Conservation (phyloP, 1,284 basidiomycete species). For the Moesziomyces parantarcticus region DNA sequence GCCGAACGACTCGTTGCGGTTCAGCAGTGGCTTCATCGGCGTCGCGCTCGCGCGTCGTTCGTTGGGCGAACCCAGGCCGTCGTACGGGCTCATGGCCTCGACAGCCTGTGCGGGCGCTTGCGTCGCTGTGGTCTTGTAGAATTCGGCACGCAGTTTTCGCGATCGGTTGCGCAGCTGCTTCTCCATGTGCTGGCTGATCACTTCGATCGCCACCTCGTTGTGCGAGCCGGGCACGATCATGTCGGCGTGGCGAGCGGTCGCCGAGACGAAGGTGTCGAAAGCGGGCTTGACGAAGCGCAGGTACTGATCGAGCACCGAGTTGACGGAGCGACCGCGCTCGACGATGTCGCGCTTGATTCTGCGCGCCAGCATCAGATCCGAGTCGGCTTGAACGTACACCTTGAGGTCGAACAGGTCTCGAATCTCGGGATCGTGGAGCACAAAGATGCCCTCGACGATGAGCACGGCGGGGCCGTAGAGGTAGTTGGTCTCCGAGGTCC, state of each 20-base stretch:
- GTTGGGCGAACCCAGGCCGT: conserved; percentile 24
- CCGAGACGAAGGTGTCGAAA: conserved; percentile 93
- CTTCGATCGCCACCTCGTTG: conserved; percentile 78
- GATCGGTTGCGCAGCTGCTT: conserved; percentile 74
- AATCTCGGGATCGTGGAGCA: conserved; percentile 76
- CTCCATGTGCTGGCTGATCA: conserved; percentile 90
- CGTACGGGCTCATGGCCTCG: conserved; percentile 27
- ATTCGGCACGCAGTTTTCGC: conserved; percentile 47
- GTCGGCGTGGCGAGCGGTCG: conserved; percentile 85
- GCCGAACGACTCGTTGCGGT: conserved; percentile 20
- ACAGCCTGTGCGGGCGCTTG: conserved; percentile 4
- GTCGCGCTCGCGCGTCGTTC: conserved; percentile 27
- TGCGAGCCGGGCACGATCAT: conserved; percentile 65
- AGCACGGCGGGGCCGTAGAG: conserved; percentile 95
- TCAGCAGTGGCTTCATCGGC: conserved; percentile 15
- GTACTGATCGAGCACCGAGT: conserved; percentile 91
- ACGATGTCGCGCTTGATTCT: conserved; percentile 86
- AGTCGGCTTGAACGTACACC: conserved; percentile 78
- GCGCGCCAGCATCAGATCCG: conserved; percentile 95
- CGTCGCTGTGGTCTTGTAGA: conserved; percentile 48
- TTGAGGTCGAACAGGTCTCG: conserved; percentile 91
- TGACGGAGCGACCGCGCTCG: conserved; percentile 85
- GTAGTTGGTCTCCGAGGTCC: conserved; percentile 85
- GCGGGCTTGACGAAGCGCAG: conserved; percentile 86
- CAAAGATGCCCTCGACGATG: conserved; percentile 93